Conservation (phyloP, 148 eudicot species). For the Amaranthus palmeri region DNA sequence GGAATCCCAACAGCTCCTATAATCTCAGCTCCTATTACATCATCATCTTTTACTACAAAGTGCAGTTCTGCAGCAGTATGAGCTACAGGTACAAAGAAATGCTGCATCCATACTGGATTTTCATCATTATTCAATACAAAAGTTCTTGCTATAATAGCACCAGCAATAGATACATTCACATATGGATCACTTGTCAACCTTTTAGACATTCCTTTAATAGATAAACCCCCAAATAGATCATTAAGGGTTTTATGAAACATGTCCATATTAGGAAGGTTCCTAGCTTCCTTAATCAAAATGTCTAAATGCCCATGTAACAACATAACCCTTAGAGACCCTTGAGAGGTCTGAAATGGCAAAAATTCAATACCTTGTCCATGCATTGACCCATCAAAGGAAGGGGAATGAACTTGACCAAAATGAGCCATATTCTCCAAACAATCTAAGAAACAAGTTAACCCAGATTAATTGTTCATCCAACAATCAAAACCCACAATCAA, state of each 20-base stretch:
- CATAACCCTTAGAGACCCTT: constrained; percentile 51
- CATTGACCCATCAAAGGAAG: constrained; percentile 23
- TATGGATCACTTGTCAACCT: constrained; percentile 77
- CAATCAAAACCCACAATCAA: background rate
- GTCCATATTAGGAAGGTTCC: constrained; percentile 82
- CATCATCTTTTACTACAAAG: constrained; percentile 67
- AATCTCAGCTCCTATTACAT: constrained; percentile 58
- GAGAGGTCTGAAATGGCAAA: constrained; percentile 50
- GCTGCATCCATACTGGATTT: constrained; percentile 73
- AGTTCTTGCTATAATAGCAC: constrained; percentile 63
- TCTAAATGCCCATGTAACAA: constrained; percentile 84
- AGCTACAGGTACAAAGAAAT: constrained; percentile 67
- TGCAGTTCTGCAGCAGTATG: constrained; percentile 63
- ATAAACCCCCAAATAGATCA: constrained; percentile 32
- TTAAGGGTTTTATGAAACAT: constrained; percentile 49
- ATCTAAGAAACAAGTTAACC: background rate
- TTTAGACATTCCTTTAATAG: constrained; percentile 16
- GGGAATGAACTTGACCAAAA: constrained; percentile 19
- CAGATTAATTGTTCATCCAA: background rate
- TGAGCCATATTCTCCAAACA: constrained; percentile 35
- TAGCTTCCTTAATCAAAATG: constrained; percentile 78
- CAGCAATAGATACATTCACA: constrained; percentile 52
- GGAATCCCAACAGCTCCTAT: constrained; percentile 70
- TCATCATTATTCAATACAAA: constrained; percentile 57
- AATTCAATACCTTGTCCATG: constrained; percentile 51